Base-by-base conservation (phyloP, 495 filamentous ascomycete species). In the Penicillium mononematosum region DNA sequence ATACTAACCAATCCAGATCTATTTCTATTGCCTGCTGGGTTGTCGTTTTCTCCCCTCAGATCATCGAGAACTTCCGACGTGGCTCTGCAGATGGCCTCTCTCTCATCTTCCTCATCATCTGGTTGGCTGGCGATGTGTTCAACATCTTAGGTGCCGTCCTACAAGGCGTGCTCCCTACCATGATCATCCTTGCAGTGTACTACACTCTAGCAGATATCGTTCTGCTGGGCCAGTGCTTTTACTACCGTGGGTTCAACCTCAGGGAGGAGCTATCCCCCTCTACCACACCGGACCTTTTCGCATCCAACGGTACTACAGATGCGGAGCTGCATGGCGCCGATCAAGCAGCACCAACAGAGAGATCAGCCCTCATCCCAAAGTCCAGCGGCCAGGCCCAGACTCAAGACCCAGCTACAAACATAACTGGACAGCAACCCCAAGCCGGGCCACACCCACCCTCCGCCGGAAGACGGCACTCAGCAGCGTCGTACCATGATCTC, bases 21-120 rank as follows among this genome's bases (percentile, higher is more conserved):
- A 92, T 98, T 59, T 94, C 90, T 24, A 96, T 98, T 64, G 91
- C 92, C 44, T 96, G 92, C 67, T 98, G 94, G 94, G 88, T 98
- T 19, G 91, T 97, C 27, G 94, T 98, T 38, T 98, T 96, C 77
- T 92, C 92, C 0, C 94, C 94, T 9, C 94, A 98, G 58, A 98
- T 98, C 61, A 82, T 96, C 62, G 91, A 96, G 67, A 97, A 97
- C 65, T 96, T 97, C 73, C 86, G 85, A 50, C 85, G 94, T 36
- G 75, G 83, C 59, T 94, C 89, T 32, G 91, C 92, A 44, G 89
- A 97, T 67, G 94, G 91, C 5, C 81, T 98, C 0, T 96, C 91
- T 0, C 81, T 98, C 49, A 82, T 88, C 27, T 98, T 98, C 72
- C 82, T 98, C 61, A 80, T 92, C 45, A 81, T 95, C 56, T 98